Percentiles rank a stretch among this genome's conserved stretches.
These are phyloP conservation scores for Geranium brycei DNA, from an alignment of 345 rosid species.

Conservation along the genomic window DNA sequence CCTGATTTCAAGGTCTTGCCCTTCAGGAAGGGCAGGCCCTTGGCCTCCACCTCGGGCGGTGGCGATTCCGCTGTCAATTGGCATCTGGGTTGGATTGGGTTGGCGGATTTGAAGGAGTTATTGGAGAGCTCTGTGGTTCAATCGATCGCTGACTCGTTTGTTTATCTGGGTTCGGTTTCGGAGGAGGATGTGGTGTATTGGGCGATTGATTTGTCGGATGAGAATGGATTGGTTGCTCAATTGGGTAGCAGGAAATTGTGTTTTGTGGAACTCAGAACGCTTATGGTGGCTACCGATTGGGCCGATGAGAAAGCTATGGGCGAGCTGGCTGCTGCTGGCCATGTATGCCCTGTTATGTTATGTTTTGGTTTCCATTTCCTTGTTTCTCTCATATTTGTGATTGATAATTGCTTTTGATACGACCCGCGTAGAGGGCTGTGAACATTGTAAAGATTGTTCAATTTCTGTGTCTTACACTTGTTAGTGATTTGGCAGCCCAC, in stretches of 20 bases:
- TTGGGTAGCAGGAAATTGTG: conserved; percentile 31
- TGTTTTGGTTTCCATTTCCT: neutral
- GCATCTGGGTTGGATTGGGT: conserved; percentile 71
- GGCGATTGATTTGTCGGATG: conserved; percentile 65
- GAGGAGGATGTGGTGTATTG: conserved; percentile 60
- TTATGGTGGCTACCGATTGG: conserved; percentile 97
- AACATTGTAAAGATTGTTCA: neutral
- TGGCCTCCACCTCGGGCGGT: conserved; percentile 33
- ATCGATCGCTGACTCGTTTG: conserved; percentile 40
- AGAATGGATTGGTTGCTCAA: conserved; percentile 28
- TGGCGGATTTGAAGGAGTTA: conserved; percentile 42
- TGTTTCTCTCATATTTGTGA: neutral
- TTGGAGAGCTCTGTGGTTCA: conserved; percentile 21
- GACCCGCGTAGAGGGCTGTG: neutral
- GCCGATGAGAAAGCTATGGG: conserved; percentile 55
- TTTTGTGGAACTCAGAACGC: conserved; percentile 78
- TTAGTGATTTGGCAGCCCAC: too few species aligned
- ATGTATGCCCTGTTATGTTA: conserved; percentile 50
- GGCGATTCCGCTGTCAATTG: conserved; percentile 41
- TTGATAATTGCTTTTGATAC: neutral
- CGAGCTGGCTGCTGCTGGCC: conserved; percentile 88
- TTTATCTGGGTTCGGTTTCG: conserved; percentile 61
- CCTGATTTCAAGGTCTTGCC: conserved; percentile 68
- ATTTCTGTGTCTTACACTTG: neutral
- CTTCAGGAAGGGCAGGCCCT: conserved; percentile 63